These are phyloP conservation scores for Neurospora hispaniola DNA, from an alignment of 495 filamentous ascomycete species.

Conservation along the genomic window DNA sequence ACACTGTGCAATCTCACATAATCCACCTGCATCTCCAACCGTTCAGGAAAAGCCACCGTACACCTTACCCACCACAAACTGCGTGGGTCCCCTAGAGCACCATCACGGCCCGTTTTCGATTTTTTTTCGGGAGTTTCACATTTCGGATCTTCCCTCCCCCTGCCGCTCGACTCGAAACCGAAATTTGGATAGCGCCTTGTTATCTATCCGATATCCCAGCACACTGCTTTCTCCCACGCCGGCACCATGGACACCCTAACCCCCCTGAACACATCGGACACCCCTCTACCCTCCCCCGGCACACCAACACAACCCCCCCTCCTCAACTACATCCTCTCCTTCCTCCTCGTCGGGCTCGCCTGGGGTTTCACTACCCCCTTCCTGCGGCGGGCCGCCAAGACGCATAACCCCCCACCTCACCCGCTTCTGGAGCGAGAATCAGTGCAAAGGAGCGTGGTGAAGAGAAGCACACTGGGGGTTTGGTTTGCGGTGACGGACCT, in stretches of 20 bases:
- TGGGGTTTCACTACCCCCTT: conserved; percentile 73
- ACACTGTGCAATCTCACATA: background rate
- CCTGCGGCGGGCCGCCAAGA: conserved; percentile 56
- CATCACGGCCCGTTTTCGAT: no score
- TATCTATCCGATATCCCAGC: background rate
- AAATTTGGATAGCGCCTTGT: background rate
- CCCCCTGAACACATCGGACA: no score
- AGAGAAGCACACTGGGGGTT: conserved; percentile 42
- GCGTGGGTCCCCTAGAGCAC: no score
- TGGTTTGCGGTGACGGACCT: conserved; percentile 70
- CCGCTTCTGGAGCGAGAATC: conserved; percentile 31
- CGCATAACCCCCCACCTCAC: conserved; percentile 44
- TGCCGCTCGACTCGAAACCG: background rate
- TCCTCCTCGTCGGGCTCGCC: conserved; percentile 81
- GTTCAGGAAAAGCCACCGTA: no score
- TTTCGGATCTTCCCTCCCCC: background rate
- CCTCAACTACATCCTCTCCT: conserved; percentile 74
- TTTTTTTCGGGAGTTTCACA: no score
- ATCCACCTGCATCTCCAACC: no score
- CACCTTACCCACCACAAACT: no score
- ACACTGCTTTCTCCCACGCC: background rate
- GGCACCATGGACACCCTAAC: no score
- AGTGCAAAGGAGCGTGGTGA: conserved; percentile 39
- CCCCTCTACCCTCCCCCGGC: conserved; percentile 1
- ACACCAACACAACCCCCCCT: conserved; percentile 36